Conservation (phyloP, 305 asterid species). For the Solanum hybrid region DNA sequence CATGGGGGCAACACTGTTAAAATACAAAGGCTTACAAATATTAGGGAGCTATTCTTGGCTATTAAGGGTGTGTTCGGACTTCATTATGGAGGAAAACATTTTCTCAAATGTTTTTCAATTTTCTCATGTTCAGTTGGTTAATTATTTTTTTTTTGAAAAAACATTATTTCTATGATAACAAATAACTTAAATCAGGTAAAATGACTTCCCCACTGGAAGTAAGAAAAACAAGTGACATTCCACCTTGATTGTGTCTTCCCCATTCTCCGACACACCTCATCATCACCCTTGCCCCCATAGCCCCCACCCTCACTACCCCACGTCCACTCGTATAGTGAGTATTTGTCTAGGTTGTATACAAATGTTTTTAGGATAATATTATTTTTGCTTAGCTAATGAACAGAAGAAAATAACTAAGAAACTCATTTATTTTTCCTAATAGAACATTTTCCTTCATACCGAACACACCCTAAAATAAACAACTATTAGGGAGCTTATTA, state of each 20-base stretch:
- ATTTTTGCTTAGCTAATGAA: background rate
- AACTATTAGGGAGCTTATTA: background rate
- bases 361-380: background rate
- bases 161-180: background rate
- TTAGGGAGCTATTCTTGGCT: background rate
- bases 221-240: background rate
- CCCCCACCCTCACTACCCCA: background rate
- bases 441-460: background rate
- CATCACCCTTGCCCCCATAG: background rate
- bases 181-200: background rate
- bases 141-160: background rate
- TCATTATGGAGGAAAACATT: background rate
- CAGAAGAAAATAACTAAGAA: background rate
- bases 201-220: background rate
- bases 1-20: conserved; percentile 88
- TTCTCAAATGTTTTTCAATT: background rate
- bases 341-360: background rate
- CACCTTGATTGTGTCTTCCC: background rate
- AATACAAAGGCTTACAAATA: background rate
- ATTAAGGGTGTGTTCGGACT: background rate
- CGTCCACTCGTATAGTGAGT: background rate
- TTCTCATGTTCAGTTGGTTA: background rate
- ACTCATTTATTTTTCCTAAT: background rate
- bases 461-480: background rate
- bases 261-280: background rate